Conservation (phyloP, 129 eudicot genomes). For the Flaveria robusta region DNA sequence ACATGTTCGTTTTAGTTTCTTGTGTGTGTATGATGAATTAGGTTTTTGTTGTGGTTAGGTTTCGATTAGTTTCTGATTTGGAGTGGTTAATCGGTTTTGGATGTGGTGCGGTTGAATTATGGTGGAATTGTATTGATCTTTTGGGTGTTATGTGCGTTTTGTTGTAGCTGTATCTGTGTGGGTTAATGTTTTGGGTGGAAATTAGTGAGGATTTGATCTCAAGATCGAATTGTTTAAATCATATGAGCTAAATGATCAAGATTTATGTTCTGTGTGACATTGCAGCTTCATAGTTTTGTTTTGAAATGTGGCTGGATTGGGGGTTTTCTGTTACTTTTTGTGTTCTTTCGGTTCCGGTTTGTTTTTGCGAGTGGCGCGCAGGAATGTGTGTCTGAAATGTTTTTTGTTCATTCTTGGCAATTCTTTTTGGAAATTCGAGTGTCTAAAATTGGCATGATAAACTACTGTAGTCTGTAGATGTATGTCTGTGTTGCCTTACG, state of each 20-base stretch:
- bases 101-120: slow-evolving; percentile 17
- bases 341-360: slow-evolving; percentile 6
- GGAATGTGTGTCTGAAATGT: slow-evolving; percentile 6
- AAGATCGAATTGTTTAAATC: neutral
- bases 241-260: neutral
- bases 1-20: neutral
- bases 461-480: neutral
- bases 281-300: neutral
- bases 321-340: slow-evolving; percentile 1
- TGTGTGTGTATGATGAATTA: slow-evolving; percentile 4
- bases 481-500: neutral
- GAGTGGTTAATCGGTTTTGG: neutral
- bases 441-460: neutral
- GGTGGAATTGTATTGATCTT: slow-evolving; percentile 17
- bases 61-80: slow-evolving; percentile 3
- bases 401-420: neutral
- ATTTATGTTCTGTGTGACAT: slow-evolving; percentile 14
- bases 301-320: slow-evolving; percentile 16
- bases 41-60: slow-evolving; percentile 14
- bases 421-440: neutral
- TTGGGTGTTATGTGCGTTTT: slow-evolving; percentile 4
- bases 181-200: neutral
- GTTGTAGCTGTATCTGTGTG: neutral
- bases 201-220: neutral
- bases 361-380: slow-evolving; percentile 14